phyloP scores from a whole-genome alignment of 306 rosid genomes.

The Macrotyloma uniflorum region DNA sequence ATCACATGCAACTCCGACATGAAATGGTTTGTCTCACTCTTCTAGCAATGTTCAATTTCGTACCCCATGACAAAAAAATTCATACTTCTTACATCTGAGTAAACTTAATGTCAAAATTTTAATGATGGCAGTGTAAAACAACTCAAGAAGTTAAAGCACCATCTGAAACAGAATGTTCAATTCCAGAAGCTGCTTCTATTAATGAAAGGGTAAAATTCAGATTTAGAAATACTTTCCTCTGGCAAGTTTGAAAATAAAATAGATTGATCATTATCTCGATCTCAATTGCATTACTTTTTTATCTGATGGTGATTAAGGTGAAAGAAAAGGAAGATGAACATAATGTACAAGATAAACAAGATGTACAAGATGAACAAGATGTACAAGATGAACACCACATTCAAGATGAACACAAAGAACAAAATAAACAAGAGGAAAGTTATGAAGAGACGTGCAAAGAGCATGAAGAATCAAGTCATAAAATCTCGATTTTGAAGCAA shows the following conservation, averaged over 20 bases:
- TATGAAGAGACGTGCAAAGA: slow-evolving; percentile 33
- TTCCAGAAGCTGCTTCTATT: slow-evolving; percentile 47
- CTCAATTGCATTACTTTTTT: slow-evolving; percentile 21
- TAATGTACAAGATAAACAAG: neutral
- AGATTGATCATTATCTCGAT: neutral
- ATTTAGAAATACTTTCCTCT: slow-evolving; percentile 24
- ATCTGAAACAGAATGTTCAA: slow-evolving; percentile 41
- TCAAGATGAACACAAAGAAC: neutral
- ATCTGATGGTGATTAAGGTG: slow-evolving; percentile 47
- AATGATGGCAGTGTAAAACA: slow-evolving; percentile 53
- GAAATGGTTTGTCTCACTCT: slow-evolving; percentile 50
- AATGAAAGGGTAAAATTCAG: slow-evolving; percentile 54
- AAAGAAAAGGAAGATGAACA: slow-evolving; percentile 48
- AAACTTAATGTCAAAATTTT: slow-evolving; percentile 16
- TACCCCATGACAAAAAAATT: neutral
- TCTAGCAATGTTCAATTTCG: neutral
- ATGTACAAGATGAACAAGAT: neutral
- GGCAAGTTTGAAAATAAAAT: slow-evolving; percentile 14
- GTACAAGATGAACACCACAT: slow-evolving; percentile 16
- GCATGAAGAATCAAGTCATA: slow-evolving; percentile 37
- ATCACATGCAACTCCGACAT: slow-evolving; percentile 54
- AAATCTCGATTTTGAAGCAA: slow-evolving; percentile 44
- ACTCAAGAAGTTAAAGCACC: slow-evolving; percentile 46
- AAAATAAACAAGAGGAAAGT: slow-evolving; percentile 43
- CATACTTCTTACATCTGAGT: neutral